These are phyloP conservation scores for Penicillium sclerotigenum DNA, from an alignment of 2,329 filamentous ascomycete species.

Conservation along the genomic window DNA sequence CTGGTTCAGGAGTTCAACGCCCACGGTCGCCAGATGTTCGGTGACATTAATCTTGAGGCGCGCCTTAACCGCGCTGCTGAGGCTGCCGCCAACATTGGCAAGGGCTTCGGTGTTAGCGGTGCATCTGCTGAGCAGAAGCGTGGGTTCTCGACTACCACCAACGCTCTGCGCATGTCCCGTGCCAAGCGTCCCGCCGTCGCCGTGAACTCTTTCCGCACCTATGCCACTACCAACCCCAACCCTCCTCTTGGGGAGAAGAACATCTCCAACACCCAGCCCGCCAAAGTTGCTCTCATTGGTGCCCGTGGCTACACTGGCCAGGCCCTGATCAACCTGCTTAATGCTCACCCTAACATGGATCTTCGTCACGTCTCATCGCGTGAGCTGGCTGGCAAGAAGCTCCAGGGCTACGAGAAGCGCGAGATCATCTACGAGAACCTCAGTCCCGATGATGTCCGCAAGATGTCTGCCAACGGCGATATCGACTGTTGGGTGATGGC, in stretches of 20 bases:
- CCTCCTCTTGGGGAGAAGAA: constrained; percentile 87
- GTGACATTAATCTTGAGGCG: constrained; percentile 84
- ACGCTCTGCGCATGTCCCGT: constrained; percentile 39
- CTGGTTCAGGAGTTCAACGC: constrained; percentile 82
- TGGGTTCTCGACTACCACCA: constrained; percentile 61
- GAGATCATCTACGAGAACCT: constrained; percentile 92
- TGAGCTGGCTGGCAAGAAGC: constrained; percentile 80
- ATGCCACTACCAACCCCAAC: constrained; percentile 67
- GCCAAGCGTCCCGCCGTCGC: constrained; percentile 29
- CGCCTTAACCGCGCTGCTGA: constrained; percentile 75
- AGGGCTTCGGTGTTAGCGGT: constrained; percentile 45
- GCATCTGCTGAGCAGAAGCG: constrained; percentile 59
- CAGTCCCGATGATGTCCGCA: constrained; percentile 76
- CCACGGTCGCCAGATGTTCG: constrained; percentile 81
- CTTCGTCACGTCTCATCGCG: constrained; percentile 89
- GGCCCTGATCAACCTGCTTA: constrained; percentile 81
- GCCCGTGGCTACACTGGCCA: constrained; percentile 93
- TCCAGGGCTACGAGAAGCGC: constrained; percentile 86
- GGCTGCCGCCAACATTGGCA: constrained; percentile 58
- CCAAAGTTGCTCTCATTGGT: constrained; percentile 82
- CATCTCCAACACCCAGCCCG: constrained; percentile 72
- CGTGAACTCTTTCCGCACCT: constrained; percentile 38
- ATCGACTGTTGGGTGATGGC: constrained; percentile 98
- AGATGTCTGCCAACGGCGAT: constrained; percentile 77
- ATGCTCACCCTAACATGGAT: constrained; percentile 84